Conservation (phyloP, 2,329 filamentous ascomycete species). For the Colletotrichum sidae region DNA sequence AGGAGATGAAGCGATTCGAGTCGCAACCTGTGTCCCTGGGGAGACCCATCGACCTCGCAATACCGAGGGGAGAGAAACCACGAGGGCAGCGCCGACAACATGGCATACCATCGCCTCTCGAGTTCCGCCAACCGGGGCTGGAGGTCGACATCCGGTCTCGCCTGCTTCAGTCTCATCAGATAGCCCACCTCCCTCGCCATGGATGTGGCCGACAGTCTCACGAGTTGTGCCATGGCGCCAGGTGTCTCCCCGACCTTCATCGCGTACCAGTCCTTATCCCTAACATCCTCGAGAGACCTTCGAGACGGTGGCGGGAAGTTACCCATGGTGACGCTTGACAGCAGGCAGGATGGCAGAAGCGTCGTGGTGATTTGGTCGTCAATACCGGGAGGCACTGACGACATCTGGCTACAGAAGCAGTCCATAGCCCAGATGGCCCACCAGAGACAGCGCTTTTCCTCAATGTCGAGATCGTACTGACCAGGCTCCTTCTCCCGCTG, state of each 20-base stretch:
- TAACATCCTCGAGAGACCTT: neutral
- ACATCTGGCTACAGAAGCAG: constrained; percentile 1
- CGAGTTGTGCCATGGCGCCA: neutral
- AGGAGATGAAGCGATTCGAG: constrained; percentile 8
- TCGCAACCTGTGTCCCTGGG: constrained; percentile 1
- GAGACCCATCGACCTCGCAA: neutral
- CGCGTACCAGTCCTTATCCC: neutral
- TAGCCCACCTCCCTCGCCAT: neutral
- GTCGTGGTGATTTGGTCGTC: constrained; percentile 2
- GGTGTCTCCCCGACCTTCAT: neutral
- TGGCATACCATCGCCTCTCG: neutral
- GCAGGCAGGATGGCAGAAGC: neutral
- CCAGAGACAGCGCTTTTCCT: constrained; percentile 6
- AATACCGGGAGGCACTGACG: neutral
- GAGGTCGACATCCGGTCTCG: neutral
- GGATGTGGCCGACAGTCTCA: neutral
- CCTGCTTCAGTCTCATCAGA: neutral
- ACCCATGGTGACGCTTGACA: neutral
- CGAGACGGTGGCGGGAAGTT: neutral
- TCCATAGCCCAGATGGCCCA: constrained; percentile 12
- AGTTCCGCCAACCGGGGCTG: neutral
- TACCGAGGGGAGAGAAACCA: neutral
- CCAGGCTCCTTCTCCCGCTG: neutral
- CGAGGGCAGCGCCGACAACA: neutral
- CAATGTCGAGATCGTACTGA: neutral